Evolutionary conservation across 2,329 filamentous ascomycete species (phyloP).

Genomic region (Stagonosporopsis tanaceti): DNA sequence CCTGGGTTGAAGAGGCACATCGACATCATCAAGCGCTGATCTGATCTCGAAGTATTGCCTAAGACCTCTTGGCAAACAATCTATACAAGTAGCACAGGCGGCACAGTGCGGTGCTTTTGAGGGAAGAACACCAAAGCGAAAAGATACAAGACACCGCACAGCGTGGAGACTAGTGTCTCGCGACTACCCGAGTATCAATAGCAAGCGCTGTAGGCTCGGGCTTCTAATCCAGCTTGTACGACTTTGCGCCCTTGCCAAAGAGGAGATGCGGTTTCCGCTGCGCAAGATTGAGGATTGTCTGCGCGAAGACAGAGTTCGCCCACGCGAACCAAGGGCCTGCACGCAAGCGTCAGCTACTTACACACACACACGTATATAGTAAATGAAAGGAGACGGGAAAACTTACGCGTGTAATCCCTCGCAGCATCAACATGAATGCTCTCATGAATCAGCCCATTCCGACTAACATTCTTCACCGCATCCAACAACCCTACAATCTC

Average conservation of each 20-base stretch:
- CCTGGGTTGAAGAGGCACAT: too few species aligned
- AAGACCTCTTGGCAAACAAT: neutral
- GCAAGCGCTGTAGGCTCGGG: neutral
- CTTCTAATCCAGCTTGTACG: constrained; percentile 32
- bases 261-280: constrained; percentile 87
- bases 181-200: neutral
- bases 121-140: neutral
- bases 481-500: constrained; percentile 80
- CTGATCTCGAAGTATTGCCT: neutral
- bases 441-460: constrained; percentile 86
- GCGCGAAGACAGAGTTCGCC: constrained; percentile 96
- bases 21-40: neutral
- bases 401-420: constrained; percentile 75
- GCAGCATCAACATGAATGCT: constrained; percentile 82
- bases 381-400: neutral
- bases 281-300: constrained; percentile 88
- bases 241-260: constrained; percentile 70
- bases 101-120: neutral
- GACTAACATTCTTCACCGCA: constrained; percentile 77
- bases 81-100: neutral
- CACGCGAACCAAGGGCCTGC: constrained; percentile 90
- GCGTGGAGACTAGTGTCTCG: neutral
- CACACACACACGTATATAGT: too few species aligned
- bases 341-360: neutral
- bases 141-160: neutral